Percentiles rank a stretch among this genome's conserved stretches.
These are phyloP conservation scores for Penicillium capsulatum DNA, from an alignment of 2,329 filamentous ascomycete species.

Conservation along the genomic window DNA sequence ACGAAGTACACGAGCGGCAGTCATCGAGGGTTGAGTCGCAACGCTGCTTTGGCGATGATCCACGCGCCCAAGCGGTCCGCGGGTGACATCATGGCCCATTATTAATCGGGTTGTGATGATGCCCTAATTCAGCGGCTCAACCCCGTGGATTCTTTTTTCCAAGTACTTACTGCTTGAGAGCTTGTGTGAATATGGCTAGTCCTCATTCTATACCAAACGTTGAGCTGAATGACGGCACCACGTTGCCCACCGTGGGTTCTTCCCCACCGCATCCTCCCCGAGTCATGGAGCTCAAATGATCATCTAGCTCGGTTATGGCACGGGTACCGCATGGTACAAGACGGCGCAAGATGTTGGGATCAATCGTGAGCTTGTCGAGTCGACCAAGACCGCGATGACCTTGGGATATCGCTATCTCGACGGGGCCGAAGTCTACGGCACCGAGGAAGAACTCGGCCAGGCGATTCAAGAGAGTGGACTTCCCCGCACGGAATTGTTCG, in stretches of 20 bases:
- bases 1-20: slow-evolving; percentile 6
- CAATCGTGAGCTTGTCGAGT: slow-evolving; percentile 53
- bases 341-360: slow-evolving; percentile 43
- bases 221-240: slow-evolving; percentile 55
- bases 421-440: slow-evolving; percentile 56
- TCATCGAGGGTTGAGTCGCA: slow-evolving; percentile 5
- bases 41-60: slow-evolving; percentile 1
- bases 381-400: slow-evolving; percentile 54
- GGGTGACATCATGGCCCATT: slow-evolving; percentile 20
- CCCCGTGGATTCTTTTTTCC: no score
- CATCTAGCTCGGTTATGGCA: slow-evolving; percentile 56
- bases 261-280: background rate
- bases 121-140: no score
- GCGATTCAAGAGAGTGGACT: slow-evolving; percentile 48
- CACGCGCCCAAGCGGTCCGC: slow-evolving; percentile 1
- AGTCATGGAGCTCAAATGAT: background rate
- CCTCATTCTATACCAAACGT: slow-evolving; percentile 39
- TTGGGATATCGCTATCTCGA: slow-evolving; percentile 61
- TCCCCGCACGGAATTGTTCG: slow-evolving; percentile 46
- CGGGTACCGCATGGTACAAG: slow-evolving; percentile 64
- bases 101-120: no score
- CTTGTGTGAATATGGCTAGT: no score
- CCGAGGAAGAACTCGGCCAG: slow-evolving; percentile 47
- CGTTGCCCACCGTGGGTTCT: slow-evolving; percentile 52
- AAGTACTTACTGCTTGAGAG: no score